These are phyloP conservation scores for Penicillium hesseltinei DNA, from an alignment of 2,329 filamentous ascomycete species.

Conservation along the genomic window DNA sequence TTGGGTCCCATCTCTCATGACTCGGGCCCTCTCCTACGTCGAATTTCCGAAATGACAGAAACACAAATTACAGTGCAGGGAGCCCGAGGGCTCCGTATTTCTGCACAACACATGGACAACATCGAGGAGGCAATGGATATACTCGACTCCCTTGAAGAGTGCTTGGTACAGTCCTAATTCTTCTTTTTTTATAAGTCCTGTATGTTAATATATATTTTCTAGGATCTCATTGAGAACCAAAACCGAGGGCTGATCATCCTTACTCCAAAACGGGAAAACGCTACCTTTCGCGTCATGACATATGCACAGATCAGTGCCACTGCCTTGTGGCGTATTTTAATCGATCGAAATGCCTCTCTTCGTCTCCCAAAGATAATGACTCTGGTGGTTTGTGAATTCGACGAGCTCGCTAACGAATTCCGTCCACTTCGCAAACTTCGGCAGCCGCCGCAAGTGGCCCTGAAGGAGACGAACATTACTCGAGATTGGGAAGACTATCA, in stretches of 20 bases:
- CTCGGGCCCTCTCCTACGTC: not conserved
- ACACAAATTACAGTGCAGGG: not conserved
- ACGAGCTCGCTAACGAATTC: not conserved
- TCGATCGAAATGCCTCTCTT: not conserved
- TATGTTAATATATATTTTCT: not conserved
- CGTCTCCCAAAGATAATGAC: not conserved
- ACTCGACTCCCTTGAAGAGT: conserved; percentile 2
- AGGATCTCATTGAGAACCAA: conserved; percentile 1
- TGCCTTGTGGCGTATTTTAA: conserved; percentile 1
- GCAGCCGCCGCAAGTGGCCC: not conserved
- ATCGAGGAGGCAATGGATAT: not conserved
- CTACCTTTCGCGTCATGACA: conserved; percentile 1
- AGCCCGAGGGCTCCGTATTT: not conserved
- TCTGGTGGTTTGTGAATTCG: conserved; percentile 3
- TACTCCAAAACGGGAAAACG: not conserved
- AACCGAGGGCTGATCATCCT: not conserved
- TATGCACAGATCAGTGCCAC: not conserved
- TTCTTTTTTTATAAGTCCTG: not conserved
- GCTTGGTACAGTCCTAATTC: not conserved
- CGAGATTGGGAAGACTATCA: not conserved
- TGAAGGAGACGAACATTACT: not conserved
- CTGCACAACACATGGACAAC: not conserved
- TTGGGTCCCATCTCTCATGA: not conserved
- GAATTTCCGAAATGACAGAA: not conserved
- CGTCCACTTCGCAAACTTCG: conserved; percentile 3